phyloP scores from a whole-genome alignment of 192 early-diverging fungal species.

The Haplosporangium gracile region DNA sequence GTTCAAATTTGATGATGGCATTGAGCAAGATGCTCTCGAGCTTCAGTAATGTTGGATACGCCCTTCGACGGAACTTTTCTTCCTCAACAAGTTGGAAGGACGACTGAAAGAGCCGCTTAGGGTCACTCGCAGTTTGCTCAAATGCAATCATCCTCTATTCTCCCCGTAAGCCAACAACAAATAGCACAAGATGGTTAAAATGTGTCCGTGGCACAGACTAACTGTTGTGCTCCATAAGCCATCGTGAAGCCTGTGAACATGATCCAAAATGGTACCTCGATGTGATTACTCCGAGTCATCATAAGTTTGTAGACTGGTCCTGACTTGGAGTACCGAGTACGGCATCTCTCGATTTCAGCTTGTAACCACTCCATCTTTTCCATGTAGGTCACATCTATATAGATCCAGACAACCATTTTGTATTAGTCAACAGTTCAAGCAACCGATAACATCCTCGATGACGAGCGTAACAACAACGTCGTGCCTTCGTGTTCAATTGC shows the following conservation, averaged over 20 bases:
- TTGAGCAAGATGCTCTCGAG: slow-evolving; percentile 71
- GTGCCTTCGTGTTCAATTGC: slow-evolving; percentile 55
- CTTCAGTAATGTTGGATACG: slow-evolving; percentile 78
- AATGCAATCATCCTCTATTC: slow-evolving; percentile 79
- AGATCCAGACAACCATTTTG: not conserved
- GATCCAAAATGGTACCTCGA: slow-evolving; percentile 55
- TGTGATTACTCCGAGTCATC: slow-evolving; percentile 59
- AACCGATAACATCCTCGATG: no score
- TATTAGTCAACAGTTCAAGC: not conserved
- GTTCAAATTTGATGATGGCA: slow-evolving; percentile 67
- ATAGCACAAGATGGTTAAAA: not conserved
- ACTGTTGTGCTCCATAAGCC: no score
- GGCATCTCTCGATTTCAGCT: slow-evolving; percentile 27
- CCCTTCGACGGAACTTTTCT: slow-evolving; percentile 83
- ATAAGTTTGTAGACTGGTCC: slow-evolving; percentile 57
- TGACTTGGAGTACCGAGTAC: slow-evolving; percentile 27
- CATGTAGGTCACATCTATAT: slow-evolving; percentile 16
- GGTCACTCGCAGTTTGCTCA: slow-evolving; percentile 82
- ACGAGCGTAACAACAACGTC: not conserved
- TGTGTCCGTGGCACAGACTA: not conserved
- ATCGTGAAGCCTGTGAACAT: not conserved
- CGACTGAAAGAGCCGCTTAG: slow-evolving; percentile 75
- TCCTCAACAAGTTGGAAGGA: slow-evolving; percentile 89
- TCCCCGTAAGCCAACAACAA: not conserved
- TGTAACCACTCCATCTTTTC: slow-evolving; percentile 55